Evolutionary conservation across 306 rosid species (phyloP).

Genomic region (Citrullus colocynthis): DNA sequence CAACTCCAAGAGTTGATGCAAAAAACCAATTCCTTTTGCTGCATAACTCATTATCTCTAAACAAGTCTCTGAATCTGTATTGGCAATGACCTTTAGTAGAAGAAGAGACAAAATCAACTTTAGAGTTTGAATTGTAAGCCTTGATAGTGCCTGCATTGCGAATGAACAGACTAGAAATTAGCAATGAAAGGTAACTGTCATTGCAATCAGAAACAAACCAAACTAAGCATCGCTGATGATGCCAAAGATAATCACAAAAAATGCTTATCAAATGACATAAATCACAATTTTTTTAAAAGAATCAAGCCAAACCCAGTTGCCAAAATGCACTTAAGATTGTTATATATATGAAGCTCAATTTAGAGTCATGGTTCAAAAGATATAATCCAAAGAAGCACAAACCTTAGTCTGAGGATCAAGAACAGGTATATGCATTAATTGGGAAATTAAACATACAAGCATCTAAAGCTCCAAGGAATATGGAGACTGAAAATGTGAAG

Average conservation of each 20-base stretch:
- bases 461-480: slow-evolving; percentile 80
- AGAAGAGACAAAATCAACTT: slow-evolving; percentile 42
- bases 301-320: not conserved
- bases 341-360: not conserved
- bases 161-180: not conserved
- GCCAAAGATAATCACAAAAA: not conserved
- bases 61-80: slow-evolving; percentile 32
- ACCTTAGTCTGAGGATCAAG: slow-evolving; percentile 64
- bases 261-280: not conserved
- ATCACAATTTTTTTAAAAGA: not conserved
- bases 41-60: slow-evolving; percentile 17
- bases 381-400: not conserved
- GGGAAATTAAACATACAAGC: slow-evolving; percentile 39
- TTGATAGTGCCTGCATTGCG: slow-evolving; percentile 42
- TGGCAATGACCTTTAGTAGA: slow-evolving; percentile 52
- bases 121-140: slow-evolving; percentile 44
- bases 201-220: not conserved
- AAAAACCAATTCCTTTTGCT: slow-evolving; percentile 49
- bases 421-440: slow-evolving; percentile 25
- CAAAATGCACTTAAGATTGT: not conserved
- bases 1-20: slow-evolving; percentile 53
- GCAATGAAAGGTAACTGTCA: not conserved
- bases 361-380: not conserved
- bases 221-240: not conserved
- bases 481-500: slow-evolving; percentile 60